Base-by-base conservation (phyloP, 352 stramenopile species). In the Phytophthora melonis region DNA sequence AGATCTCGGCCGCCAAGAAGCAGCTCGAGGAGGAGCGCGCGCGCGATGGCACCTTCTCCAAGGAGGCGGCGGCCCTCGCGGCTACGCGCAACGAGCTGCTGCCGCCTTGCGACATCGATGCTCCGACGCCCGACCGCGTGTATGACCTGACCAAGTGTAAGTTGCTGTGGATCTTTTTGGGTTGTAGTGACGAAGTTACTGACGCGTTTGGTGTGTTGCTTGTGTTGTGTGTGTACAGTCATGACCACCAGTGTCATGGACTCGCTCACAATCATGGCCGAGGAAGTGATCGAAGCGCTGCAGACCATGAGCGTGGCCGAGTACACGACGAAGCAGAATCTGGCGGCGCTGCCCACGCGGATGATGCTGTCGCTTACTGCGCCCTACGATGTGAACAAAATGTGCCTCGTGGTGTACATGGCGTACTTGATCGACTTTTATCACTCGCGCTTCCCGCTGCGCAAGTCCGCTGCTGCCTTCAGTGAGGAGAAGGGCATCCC, bases 131-230 rank as follows among this genome's bases (percentile, higher is more conserved):
- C 3, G 89, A 96, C 34, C 82, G 81, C 45, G 86, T 96, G 45
- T 96, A 96, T 78, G 78, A 81, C 68, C 74, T 96, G n/a, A 78
- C 72, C 53, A 94, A 93, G 74, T 94, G 88, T 95, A 91, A 67
- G 83, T 82, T 61, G 21, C 13, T 68, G 16, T 32, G 65, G 13
- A 52, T 11, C 4, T 39, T 72, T 61, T 60, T 23, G 50, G 70
- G 14, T 10, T 59, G 34, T 45, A 2, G 36, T 6, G 14, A 47
- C 23, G 13, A 43, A 21, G 5, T 62, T 8, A n/a, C 55, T 80
- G 32, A 70, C 50, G 11, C 21, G 1, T 23, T n/a, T 32, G 66
- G 21, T 60, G 25, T 45, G 10, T 63, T 13, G 25, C 25, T 30
- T 30, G 14, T 49, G 43, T 23, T 21, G 25, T 21, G 32, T 58